Evolutionary conservation across 306 rosid genomes (phyloP).

Genomic region (Glycine soja): DNA sequence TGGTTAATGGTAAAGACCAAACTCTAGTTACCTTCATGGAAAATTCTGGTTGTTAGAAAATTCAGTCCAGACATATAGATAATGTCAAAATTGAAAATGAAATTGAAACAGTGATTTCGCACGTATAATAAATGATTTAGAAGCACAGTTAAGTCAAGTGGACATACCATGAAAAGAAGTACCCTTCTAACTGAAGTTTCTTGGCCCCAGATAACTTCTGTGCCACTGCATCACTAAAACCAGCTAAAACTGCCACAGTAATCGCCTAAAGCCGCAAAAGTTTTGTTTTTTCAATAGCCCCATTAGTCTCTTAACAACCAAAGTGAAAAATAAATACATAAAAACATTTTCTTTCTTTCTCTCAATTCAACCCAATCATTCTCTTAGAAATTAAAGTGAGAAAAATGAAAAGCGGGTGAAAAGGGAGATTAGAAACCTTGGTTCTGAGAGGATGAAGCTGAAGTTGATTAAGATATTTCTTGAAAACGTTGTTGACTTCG

Average conservation of each 20-base stretch:
- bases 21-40: not conserved
- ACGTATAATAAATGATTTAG: slow-evolving; percentile 1
- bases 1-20: not conserved
- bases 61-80: slow-evolving; percentile 11
- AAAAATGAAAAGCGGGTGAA: not conserved
- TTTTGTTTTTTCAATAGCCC: slow-evolving; percentile 5
- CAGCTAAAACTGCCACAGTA: slow-evolving; percentile 84
- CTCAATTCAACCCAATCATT: slow-evolving; percentile 9
- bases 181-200: slow-evolving; percentile 86
- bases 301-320: slow-evolving; percentile 26
- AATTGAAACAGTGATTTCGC: slow-evolving; percentile 17
- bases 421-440: slow-evolving; percentile 59
- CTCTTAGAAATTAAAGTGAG: not conserved
- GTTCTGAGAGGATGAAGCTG: slow-evolving; percentile 89
- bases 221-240: slow-evolving; percentile 80
- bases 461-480: slow-evolving; percentile 76
- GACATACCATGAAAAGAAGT: slow-evolving; percentile 74
- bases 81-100: slow-evolving; percentile 17
- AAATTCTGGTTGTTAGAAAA: not conserved
- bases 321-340: not conserved
- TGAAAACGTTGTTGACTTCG: slow-evolving; percentile 65
- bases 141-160: not conserved
- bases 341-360: not conserved
- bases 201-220: slow-evolving; percentile 90
- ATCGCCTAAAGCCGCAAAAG: slow-evolving; percentile 68